Evolutionary conservation across 106 monocot species (phyloP), one percentile per base, ranked within the genome.

Genomic region (Agapanthus africanus): DNA sequence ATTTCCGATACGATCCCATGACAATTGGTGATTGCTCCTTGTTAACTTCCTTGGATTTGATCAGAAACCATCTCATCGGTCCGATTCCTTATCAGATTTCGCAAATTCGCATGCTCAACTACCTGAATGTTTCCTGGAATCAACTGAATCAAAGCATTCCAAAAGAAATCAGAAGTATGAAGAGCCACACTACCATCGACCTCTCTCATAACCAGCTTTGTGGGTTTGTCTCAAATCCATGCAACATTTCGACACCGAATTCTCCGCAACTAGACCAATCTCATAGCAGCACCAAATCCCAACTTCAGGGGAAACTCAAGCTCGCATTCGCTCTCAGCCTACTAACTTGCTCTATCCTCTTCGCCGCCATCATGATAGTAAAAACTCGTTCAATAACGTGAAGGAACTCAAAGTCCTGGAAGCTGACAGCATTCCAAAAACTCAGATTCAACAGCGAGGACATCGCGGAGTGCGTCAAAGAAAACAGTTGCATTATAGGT

Each of bases 361-460:
- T 85, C 21, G 84, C 68, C 0, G 52, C 71, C 33, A 80, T 77
- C 1, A 77, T 75, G 26, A 68, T 74, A 41, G 21, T 80, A 39
- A 85, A 80, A 57, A 72, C 77, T 11, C 70, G 77, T 22, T 71
- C 74, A 11, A 54, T 79, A 41, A 69, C 87, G 50, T 35, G 44
- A 14, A 67, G 69, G 26, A 74, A 63, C 25, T 82, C 84, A 6
- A 76, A 70, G 26, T 40, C 75, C 4, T 93, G 93, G 93, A 78
- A 74, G 70, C 76, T 93, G 26, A 93, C 88, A 1, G 80, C 89
- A 26, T 93, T 89, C 78, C 83, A 85, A 50, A 93, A 89, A 62
- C 65, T 93, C 0, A 61, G 82, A 11, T 93, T 93, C 57, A 33
- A 63, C 2, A 76, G 75, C 30, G 73, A 78, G 36, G 84, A 93